phyloP scores from a whole-genome alignment of 352 stramenopile species.

The Globisporangium megalacanthum region DNA sequence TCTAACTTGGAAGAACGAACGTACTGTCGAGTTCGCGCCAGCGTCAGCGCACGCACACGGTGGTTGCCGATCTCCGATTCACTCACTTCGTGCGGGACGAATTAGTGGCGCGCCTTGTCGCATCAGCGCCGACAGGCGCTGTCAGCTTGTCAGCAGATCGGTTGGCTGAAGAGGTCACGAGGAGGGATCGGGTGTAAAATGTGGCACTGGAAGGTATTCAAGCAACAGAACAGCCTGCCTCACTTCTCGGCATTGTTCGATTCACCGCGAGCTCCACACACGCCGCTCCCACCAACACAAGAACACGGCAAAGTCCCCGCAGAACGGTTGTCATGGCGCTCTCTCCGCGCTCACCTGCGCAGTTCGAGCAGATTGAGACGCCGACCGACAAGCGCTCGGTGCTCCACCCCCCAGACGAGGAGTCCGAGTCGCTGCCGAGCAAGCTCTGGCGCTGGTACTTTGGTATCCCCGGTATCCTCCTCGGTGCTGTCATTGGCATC shows the following conservation, averaged over 20 bases:
- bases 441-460: slow-evolving; percentile 10
- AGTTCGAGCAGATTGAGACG: neutral
- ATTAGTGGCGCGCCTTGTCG: too few relatives aligned
- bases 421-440: neutral
- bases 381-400: neutral
- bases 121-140: too few relatives aligned
- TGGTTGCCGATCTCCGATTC: too few relatives aligned
- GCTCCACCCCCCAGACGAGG: neutral
- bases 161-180: too few relatives aligned
- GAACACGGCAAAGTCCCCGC: neutral
- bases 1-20: too few relatives aligned
- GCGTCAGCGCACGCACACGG: too few relatives aligned
- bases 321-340: neutral
- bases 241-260: neutral
- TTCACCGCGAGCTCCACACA: neutral
- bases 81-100: too few relatives aligned
- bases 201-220: neutral
- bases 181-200: too few relatives aligned
- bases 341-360: neutral
- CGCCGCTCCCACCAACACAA: neutral
- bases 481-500: slow-evolving; percentile 18
- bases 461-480: slow-evolving; percentile 23
- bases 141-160: too few relatives aligned
- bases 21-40: too few relatives aligned
- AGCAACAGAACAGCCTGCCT: too few relatives aligned